Evolutionary conservation across 805 yeast species (phyloP).

Genomic region (Suhomyces canberraensis): DNA sequence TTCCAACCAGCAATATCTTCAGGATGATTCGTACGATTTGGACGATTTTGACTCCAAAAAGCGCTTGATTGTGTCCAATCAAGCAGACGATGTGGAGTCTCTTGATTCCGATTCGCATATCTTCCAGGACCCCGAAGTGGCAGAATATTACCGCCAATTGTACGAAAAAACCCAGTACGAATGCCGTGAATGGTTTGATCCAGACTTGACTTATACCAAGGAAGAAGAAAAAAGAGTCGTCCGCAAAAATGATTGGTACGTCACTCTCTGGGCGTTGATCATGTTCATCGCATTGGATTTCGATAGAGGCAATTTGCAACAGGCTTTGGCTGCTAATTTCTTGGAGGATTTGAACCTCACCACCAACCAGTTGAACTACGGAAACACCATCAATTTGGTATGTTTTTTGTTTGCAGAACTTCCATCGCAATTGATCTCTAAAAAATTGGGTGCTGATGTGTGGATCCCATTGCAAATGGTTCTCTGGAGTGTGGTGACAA

Average conservation of each 20-base stretch:
- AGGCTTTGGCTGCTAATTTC: slow-evolving; percentile 23
- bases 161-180: slow-evolving; percentile 33
- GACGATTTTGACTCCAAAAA: too few species aligned
- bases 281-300: slow-evolving; percentile 25
- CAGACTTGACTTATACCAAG: slow-evolving; percentile 30
- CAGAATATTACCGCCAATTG: slow-evolving; percentile 26
- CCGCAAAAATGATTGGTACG: slow-evolving; percentile 53
- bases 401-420: slow-evolving; percentile 56
- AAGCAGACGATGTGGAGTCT: too few species aligned
- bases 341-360: slow-evolving; percentile 38
- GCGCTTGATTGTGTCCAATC: too few species aligned
- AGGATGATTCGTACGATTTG: too few species aligned
- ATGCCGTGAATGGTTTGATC: slow-evolving; percentile 32
- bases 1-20: too few species aligned
- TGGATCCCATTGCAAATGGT: slow-evolving; percentile 25
- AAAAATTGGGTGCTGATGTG: slow-evolving; percentile 54
- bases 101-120: slow-evolving; percentile 14
- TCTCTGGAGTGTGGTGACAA: slow-evolving; percentile 24
- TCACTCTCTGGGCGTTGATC: slow-evolving; percentile 53
- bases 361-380: slow-evolving; percentile 59
- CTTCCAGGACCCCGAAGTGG: slow-evolving; percentile 35
- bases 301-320: slow-evolving; percentile 22
- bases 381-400: slow-evolving; percentile 51
- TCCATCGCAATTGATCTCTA: slow-evolving; percentile 66
- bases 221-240: slow-evolving; percentile 37